phyloP scores from a whole-genome alignment of 108 stramenopile species.

The Cyclostephanos tholiformis region DNA sequence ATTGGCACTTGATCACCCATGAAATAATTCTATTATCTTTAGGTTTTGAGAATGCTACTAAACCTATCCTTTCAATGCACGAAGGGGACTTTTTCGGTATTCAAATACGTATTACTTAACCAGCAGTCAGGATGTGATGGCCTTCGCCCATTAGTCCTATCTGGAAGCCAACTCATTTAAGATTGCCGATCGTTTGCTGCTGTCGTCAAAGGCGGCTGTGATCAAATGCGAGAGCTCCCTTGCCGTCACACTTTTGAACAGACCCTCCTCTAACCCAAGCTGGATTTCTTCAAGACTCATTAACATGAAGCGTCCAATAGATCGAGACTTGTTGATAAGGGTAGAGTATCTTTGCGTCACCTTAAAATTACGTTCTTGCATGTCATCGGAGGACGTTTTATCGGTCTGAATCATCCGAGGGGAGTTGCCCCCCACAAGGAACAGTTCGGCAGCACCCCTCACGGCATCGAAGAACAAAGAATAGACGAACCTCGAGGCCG shows the following conservation, averaged over 20 bases:
- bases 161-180: slow-evolving; percentile 40
- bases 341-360: slow-evolving; percentile 31
- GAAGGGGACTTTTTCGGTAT: too few relatives aligned
- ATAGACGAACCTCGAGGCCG: slow-evolving; percentile 68
- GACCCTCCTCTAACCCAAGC: slow-evolving; percentile 59
- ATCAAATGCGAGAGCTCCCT: slow-evolving; percentile 66
- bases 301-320: slow-evolving; percentile 68
- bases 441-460: slow-evolving; percentile 37
- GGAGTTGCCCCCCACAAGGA: slow-evolving; percentile 15
- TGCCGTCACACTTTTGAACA: slow-evolving; percentile 67
- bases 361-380: slow-evolving; percentile 13
- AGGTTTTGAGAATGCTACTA: too few relatives aligned
- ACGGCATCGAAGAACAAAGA: slow-evolving; percentile 62
- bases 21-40: too few relatives aligned
- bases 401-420: slow-evolving; percentile 9
- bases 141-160: slow-evolving; percentile 12
- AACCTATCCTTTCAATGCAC: too few relatives aligned
- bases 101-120: too few relatives aligned
- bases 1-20: too few relatives aligned
- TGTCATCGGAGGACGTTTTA: slow-evolving; percentile 22
- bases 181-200: slow-evolving; percentile 39
- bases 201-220: slow-evolving; percentile 57
- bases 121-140: too few relatives aligned
- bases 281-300: slow-evolving; percentile 67
- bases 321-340: slow-evolving; percentile 60